Percentiles rank a stretch among this genome's conserved stretches.
Conservation (phyloP, 208 protist species). For the Leishmania turanica region DNA sequence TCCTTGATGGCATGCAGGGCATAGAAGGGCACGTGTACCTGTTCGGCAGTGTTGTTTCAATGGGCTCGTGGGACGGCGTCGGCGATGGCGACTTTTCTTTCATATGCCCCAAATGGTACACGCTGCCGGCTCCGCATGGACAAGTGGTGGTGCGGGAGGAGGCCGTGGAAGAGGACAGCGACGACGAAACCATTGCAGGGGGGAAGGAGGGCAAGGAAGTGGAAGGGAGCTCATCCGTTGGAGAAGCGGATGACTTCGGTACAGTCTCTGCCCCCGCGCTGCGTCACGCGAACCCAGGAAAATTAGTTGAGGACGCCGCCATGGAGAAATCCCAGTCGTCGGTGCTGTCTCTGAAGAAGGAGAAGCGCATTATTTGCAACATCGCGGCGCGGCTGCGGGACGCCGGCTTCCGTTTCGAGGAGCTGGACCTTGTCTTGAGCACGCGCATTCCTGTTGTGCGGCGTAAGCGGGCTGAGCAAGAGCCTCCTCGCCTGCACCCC, state of each 20-base stretch:
- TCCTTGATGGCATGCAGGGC: conserved; percentile 13
- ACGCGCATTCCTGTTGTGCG: conserved; percentile 77
- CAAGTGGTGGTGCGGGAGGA: not conserved
- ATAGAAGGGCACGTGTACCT: conserved; percentile 39
- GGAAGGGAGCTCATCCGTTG: not conserved
- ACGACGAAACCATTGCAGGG: not conserved
- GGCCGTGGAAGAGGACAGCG: conserved; percentile 9
- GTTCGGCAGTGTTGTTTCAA: conserved; percentile 80
- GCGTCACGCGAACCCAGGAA: not conserved
- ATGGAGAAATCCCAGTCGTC: not conserved
- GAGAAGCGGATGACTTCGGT: not conserved
- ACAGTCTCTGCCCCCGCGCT: not conserved
- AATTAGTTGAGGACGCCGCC: not conserved
- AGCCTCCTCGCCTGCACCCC: conserved; percentile 6
- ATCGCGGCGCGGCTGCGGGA: conserved; percentile 40
- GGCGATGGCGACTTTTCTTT: conserved; percentile 80
- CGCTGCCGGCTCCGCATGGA: not conserved
- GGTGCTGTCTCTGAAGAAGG: not conserved
- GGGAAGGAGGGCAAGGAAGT: not conserved
- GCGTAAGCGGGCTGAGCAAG: conserved; percentile 33
- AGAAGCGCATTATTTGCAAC: conserved; percentile 26
- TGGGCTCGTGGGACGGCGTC: conserved; percentile 77
- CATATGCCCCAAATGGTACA: conserved; percentile 18
- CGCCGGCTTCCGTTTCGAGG: conserved; percentile 63
- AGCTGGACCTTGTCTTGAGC: conserved; percentile 54